These are phyloP conservation scores for Glonium stellatum DNA, from an alignment of 495 filamentous ascomycete species.

Conservation along the genomic window DNA sequence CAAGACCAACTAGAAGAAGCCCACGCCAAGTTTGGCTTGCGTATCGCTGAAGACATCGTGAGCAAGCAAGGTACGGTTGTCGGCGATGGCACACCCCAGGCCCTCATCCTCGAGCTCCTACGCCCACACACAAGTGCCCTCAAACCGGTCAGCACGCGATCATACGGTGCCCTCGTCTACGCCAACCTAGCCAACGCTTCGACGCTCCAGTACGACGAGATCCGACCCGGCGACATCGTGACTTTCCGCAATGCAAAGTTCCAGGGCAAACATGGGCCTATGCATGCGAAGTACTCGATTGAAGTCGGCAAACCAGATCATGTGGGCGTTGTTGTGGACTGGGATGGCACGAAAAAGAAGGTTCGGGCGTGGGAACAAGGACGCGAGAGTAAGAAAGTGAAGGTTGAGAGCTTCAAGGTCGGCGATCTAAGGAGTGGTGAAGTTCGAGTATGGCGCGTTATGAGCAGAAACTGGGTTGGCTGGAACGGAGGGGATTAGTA, in stretches of 20 bases:
- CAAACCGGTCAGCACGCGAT: slow-evolving; percentile 71
- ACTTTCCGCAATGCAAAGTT: slow-evolving; percentile 91
- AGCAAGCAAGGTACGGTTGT: slow-evolving; percentile 70
- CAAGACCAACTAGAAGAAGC: slow-evolving; percentile 89
- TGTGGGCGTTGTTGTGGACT: slow-evolving; percentile 93
- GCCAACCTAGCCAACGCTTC: slow-evolving; percentile 89
- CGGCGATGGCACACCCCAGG: slow-evolving; percentile 72
- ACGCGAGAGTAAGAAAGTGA: slow-evolving; percentile 88
- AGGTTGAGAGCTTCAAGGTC: slow-evolving; percentile 86
- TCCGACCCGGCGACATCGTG: slow-evolving; percentile 87
- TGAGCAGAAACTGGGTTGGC: slow-evolving; percentile 85
- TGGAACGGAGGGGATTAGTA: slow-evolving; percentile 46
- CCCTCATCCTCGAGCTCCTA: slow-evolving; percentile 71
- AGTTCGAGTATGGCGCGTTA: slow-evolving; percentile 95
- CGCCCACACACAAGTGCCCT: slow-evolving; percentile 65
- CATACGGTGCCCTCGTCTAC: slow-evolving; percentile 89
- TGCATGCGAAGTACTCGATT: slow-evolving; percentile 86
- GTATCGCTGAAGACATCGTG: slow-evolving; percentile 60
- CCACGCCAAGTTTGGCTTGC: slow-evolving; percentile 66
- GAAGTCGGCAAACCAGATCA: slow-evolving; percentile 93
- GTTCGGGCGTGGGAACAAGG: slow-evolving; percentile 93
- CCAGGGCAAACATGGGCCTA: slow-evolving; percentile 87
- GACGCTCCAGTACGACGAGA: slow-evolving; percentile 85
- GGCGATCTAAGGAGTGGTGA: slow-evolving; percentile 89
- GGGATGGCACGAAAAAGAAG: slow-evolving; percentile 99